These are phyloP conservation scores for Pythium plurisporium DNA, from an alignment of 352 stramenopile genomes.

Conservation along the genomic window DNA sequence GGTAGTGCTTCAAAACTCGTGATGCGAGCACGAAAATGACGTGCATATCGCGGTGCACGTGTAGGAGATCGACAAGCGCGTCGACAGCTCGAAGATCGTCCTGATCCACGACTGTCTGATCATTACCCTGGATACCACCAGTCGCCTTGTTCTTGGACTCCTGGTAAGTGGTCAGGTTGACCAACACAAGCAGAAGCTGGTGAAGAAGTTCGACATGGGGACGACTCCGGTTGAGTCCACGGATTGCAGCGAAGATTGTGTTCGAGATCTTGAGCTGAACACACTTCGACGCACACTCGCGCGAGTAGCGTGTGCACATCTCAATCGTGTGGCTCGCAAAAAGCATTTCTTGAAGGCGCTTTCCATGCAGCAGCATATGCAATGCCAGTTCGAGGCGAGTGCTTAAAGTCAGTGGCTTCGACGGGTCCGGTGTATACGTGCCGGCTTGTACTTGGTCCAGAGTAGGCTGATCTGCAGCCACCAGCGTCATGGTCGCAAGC, in stretches of 20 bases:
- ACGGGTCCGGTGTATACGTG: neutral
- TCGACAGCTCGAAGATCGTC: constrained; percentile 73
- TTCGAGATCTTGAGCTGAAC: constrained; percentile 77
- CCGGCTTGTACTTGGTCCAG: neutral
- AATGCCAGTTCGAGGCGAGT: constrained; percentile 63
- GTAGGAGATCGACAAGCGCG: constrained; percentile 91
- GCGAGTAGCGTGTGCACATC: constrained; percentile 88
- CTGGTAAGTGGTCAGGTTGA: constrained; percentile 85
- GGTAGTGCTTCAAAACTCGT: constrained; percentile 55
- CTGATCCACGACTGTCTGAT: constrained; percentile 27
- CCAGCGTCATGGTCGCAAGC: constrained; percentile 45
- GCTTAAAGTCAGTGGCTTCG: constrained; percentile 49
- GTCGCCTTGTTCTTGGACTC: constrained; percentile 36
- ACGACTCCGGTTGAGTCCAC: constrained; percentile 92
- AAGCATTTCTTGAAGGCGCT: constrained; percentile 90
- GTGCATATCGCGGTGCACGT: constrained; percentile 92
- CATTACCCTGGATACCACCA: neutral
- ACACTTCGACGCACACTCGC: constrained; percentile 89
- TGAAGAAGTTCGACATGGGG: constrained; percentile 94
- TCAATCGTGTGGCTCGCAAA: constrained; percentile 91
- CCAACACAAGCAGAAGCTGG: constrained; percentile 71
- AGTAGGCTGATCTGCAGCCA: constrained; percentile 11
- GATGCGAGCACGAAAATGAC: constrained; percentile 72
- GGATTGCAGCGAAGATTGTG: constrained; percentile 91
- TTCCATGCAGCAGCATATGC: constrained; percentile 69